Base-by-base conservation (phyloP, 2,329 filamentous ascomycete species). In the Verticillium klebahnii region DNA sequence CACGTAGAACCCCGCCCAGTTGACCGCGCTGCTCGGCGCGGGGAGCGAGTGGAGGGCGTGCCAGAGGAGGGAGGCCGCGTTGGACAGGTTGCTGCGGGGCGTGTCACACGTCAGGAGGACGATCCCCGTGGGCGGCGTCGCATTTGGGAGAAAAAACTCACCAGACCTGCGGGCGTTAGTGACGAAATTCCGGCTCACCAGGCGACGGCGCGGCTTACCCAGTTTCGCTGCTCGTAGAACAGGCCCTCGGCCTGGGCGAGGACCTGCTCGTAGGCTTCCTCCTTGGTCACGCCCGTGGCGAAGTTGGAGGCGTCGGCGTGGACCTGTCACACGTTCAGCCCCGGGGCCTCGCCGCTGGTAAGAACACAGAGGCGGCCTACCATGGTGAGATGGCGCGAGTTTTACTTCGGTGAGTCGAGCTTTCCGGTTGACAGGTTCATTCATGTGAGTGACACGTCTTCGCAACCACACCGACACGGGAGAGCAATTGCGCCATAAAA, bases 1-100 rank as follows among this genome's bases (percentile, higher is more conserved):
- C 15, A 88, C 85, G 77, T 93, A 93, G 78, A 93, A 94, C 29
- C 91, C 87, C 56, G 89, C 87, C 91, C 91, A 95, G 75, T 95
- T 94, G 25, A 92, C 89, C 17, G 85, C 76, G 45, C 77, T 83
- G 59, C 85, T 88, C 1, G 91, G 89, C 0, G 79, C 74, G 1
- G 86, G 83, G 15, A 94, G 80, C 9, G 90, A 91, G 72, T 91
- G 89, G 71, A 89, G 90, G 3, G 88, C 89, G 70, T 95, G 89
- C 89, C 90, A 94, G 65, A 94, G 80, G 32, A 94, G 81, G 3
- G 90, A 88, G 8, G 91, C 87, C 4, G 87, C 78, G 72, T 94
- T 95, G 66, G 91, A 81, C 57, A 93, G 83, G 74, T 95, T 94
- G 75, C 89, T 92, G 67, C 19, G 14, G 19, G 15, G 32, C 5